Base-by-base conservation (phyloP, 2,329 filamentous ascomycete genomes). In the Fusarium nelsonii region DNA sequence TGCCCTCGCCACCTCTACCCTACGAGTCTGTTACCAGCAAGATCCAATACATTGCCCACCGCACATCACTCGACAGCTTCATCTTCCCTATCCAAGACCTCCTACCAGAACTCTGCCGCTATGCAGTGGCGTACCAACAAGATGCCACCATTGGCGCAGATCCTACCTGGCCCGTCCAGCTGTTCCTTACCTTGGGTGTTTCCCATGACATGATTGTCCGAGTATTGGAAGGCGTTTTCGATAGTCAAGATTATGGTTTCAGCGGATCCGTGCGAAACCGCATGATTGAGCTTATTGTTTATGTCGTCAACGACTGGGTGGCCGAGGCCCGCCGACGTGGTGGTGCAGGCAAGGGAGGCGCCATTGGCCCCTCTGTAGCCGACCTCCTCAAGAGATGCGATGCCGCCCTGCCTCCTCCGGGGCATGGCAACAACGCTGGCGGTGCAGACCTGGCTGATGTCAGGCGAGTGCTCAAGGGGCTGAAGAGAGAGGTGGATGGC, bases 21-120 rank as follows among this genome's bases (percentile, higher is more conserved):
- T 95, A 92, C 79, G 92, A 95, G 78, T 84, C 85, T 3, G 86
- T 96, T 6, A 85, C 90, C 6, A 84, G 84, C 68, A 85, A 87
- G 74, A 84, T 92, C 43, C 86, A 89, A 63, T 86, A 86, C 58
- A 89, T 91, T 73, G 88, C 88, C 33, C 87, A 90, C 73, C 86
- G 88, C 43, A 88, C 89, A 16, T 87, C 86, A 11, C 84, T 88
- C 23, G 89, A 90, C 75, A 89, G 89, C 74, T 86, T 88, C 67
- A 87, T 91, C 58, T 91, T 92, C 79, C 88, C 88, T 0, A 85
- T 91, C 9, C 81, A 84, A 57, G 82, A 84, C 3, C 81, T 92
- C 1, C 82, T 92, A 12, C 87, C 87, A 1, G 83, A 90, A 64
- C 78, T 92, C 9, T 90, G 90, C 77, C 83, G 83, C 23, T 92